Evolutionary conservation across 2,329 filamentous ascomycete genomes (phyloP), one percentile per base, ranked within the genome.

Genomic region (Claviceps sp.): DNA sequence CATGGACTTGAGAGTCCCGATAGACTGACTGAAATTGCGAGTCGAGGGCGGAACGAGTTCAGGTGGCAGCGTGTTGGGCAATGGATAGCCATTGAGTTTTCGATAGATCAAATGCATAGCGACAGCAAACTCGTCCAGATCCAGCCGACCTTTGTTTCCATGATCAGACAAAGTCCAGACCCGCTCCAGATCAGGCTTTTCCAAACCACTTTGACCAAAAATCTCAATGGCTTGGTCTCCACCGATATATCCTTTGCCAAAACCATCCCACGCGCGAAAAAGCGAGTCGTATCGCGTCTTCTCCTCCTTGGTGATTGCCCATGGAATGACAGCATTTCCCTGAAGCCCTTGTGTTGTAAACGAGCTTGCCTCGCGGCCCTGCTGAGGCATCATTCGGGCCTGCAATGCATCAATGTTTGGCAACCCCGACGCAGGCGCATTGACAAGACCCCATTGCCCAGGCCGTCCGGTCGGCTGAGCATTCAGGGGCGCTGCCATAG

Each of bases 61-160:
- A 0, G 93, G 82, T 8, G 93, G 93, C 11, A 98, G 76, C 45
- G 85, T 83, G 61, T 83, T 86, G 16, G 93, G 93, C 36, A 97
- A 77, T 1, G 91, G 90, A 62, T 97, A 97, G 38, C 91, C 91
- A 61, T 98, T 97, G 50, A 98, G 77, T 65, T 94, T 95, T 60
- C 93, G 80, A 71, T 98, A 98, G 61, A 98, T 98, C 69, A 98
- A 73, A 76, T 98, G 93, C 93, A 98, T 98, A 9, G 90, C 89
- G 50, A 98, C 91, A 8, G 93, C 90, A 64, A 98, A 98, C 64
- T 98, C 93, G 64, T 98, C 93, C 62, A 97, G 80, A 61, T 98
- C 90, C 34, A 98, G 77, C 52, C 90, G 85, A 17, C 93, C 93
- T 66, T 93, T 93, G 68, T 98, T 96, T 57, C 90, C 85, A 36